Percentiles rank a stretch among this genome's conserved stretches.
Evolutionary conservation across 257 asterid species (phyloP).

Genomic region (Forsythia viridissima): DNA sequence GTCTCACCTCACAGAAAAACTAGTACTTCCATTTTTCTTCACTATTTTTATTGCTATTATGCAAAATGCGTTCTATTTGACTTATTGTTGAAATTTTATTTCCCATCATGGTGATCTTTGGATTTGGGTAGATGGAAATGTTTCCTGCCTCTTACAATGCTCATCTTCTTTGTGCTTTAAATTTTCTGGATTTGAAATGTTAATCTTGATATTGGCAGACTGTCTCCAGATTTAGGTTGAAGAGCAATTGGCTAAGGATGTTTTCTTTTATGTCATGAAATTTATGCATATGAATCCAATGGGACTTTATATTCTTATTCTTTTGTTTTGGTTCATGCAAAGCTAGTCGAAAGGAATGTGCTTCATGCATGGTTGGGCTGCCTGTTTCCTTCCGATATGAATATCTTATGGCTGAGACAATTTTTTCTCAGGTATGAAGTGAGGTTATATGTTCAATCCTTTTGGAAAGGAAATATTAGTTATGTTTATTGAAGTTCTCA

Average conservation of each 20-base stretch:
- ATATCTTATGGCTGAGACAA: conserved; percentile 98
- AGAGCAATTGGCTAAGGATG: not conserved
- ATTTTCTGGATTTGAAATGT: not conserved
- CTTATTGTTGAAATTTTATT: not conserved
- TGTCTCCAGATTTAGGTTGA: not conserved
- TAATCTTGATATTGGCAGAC: not conserved
- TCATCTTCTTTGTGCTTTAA: not conserved
- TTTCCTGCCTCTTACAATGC: not conserved
- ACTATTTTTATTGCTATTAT: not conserved
- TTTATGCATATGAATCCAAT: not conserved
- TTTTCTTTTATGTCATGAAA: not conserved
- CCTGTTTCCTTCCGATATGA: conserved; percentile 97
- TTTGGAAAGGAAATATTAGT: not conserved
- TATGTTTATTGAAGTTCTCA: conserved; percentile 8
- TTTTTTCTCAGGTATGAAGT: conserved; percentile 87
- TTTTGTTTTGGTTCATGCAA: conserved; percentile 69
- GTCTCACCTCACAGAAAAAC: not conserved
- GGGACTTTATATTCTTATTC: conserved; percentile 35
- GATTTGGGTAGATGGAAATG: not conserved
- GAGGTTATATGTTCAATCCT: not conserved
- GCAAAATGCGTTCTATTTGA: not conserved
- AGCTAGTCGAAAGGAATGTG: conserved; percentile 99
- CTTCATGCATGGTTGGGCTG: conserved; percentile 93
- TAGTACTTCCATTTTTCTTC: not conserved
- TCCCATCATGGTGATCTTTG: not conserved